Base-by-base conservation (phyloP, 495 filamentous ascomycete genomes). In the Bombardia bombarda region DNA sequence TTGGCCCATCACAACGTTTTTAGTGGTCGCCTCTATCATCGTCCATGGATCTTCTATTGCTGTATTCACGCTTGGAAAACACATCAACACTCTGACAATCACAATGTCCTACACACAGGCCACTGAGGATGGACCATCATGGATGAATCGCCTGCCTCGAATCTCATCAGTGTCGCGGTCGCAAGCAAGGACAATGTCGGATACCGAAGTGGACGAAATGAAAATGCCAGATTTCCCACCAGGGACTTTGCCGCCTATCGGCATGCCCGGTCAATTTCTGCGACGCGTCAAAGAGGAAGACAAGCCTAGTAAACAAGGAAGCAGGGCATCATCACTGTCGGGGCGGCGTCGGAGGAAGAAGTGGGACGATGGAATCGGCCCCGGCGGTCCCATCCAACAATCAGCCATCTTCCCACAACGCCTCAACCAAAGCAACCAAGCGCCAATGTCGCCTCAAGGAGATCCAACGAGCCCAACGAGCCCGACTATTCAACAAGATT, bases 11-110 rank as follows among this genome's bases (percentile, higher is more conserved):
- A 90, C 87, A 0, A 84, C 85, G 0, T 99, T 97, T 66, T 70
- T 99, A 55, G 88, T 99, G 38, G 86, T 99, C 31, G 74, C 84
- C 4, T 97, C 93, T 13, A 99, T 99, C 47, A 58, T 96, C 39
- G 88, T 99, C 4, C 93, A 99, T 58, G 93, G 93, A 7, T 96
- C 90, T 21, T 99, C 93, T 0, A 87, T 99, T 58, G 93, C 93
- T 7, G 93, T 99, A 10, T 99, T 99, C 57, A 97, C 93, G 0
- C 77, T 99, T 7, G 93, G 93, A 37, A 99, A 97, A 61, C 92
- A 84, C 36, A 97, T 99, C 73, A 97, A 99, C 64, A 97, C 93
- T 2, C 72, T 99, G 47, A 87, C 86, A 9, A 75, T 99, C 38
- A 95, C 92, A 10, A 83, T 97, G 72, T 97, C 93, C 0, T 97